Evolutionary conservation across 352 stramenopile species (phyloP).

Genomic region (Discostella stelligera): DNA sequence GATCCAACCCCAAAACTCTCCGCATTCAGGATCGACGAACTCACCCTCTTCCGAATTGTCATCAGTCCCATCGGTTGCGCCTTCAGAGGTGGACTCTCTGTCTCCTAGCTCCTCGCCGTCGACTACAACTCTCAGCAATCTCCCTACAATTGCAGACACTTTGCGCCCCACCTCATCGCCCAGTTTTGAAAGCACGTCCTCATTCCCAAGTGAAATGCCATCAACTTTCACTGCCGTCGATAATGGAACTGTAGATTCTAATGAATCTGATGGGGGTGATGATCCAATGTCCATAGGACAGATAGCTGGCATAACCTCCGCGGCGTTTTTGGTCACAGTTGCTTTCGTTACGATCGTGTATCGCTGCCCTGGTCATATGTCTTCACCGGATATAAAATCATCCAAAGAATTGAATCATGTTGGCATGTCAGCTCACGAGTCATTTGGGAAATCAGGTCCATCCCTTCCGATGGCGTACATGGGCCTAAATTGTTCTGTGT

Average conservation of each 20-base stretch:
- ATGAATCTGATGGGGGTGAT: background rate
- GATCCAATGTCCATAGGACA: conserved; percentile 7
- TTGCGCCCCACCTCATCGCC: background rate
- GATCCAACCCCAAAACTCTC: background rate
- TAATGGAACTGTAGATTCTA: background rate
- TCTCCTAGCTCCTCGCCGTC: background rate
- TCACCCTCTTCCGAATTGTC: background rate
- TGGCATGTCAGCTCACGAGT: conserved; percentile 9
- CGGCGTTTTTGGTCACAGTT: conserved; percentile 8
- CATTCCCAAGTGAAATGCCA: conserved; percentile 1
- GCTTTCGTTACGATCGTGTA: background rate
- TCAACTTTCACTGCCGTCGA: background rate
- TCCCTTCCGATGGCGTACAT: conserved; percentile 19
- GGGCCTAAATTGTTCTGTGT: conserved; percentile 20
- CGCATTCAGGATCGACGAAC: conserved; percentile 2
- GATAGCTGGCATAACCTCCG: conserved; percentile 22
- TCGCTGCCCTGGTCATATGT: background rate
- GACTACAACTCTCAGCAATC: background rate
- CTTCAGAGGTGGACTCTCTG: background rate
- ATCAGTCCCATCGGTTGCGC: background rate
- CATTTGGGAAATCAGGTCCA: background rate
- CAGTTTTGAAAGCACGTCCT: background rate
- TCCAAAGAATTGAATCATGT: conserved; percentile 24
- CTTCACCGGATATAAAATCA: conserved; percentile 6
- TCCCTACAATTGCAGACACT: background rate